These are phyloP conservation scores for Sarocladium brachiariae DNA, from an alignment of 2,329 filamentous ascomycete genomes.

Conservation along the genomic window DNA sequence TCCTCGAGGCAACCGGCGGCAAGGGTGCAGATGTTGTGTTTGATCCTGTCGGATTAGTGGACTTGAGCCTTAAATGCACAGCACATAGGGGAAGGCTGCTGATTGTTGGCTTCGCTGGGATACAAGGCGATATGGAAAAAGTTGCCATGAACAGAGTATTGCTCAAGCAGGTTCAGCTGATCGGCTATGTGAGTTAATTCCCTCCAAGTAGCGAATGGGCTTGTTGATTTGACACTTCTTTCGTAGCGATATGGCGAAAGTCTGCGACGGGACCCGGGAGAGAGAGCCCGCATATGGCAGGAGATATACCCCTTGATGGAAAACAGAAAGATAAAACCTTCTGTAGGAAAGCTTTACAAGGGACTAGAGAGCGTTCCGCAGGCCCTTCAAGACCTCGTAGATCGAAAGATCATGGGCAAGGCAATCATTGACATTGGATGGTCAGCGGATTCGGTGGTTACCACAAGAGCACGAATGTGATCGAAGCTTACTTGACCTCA, in stretches of 20 bases:
- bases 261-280: constrained; percentile 38
- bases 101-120: constrained; percentile 51
- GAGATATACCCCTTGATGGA: constrained; percentile 42
- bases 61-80: constrained; percentile 45
- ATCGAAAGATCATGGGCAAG: constrained; percentile 47
- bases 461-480: background rate
- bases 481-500: background rate
- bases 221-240: background rate
- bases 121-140: constrained; percentile 44
- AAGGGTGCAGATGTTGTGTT: constrained; percentile 51
- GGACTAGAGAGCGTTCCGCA: constrained; percentile 41
- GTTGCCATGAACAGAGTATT: constrained; percentile 48
- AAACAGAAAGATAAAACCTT: constrained; percentile 39
- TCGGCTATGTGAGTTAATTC: constrained; percentile 40
- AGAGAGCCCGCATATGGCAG: constrained; percentile 42
- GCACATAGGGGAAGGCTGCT: constrained; percentile 47
- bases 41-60: constrained; percentile 51
- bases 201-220: background rate
- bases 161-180: constrained; percentile 43
- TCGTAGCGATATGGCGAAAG: constrained; percentile 50
- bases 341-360: constrained; percentile 42
- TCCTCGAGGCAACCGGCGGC: constrained; percentile 38
- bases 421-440: constrained; percentile 38
- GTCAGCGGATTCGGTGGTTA: background rate
- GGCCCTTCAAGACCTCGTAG: constrained; percentile 44